Evolutionary conservation across 2,329 filamentous ascomycete species (phyloP).

Genomic region (Trichoderma cornu-damae): DNA sequence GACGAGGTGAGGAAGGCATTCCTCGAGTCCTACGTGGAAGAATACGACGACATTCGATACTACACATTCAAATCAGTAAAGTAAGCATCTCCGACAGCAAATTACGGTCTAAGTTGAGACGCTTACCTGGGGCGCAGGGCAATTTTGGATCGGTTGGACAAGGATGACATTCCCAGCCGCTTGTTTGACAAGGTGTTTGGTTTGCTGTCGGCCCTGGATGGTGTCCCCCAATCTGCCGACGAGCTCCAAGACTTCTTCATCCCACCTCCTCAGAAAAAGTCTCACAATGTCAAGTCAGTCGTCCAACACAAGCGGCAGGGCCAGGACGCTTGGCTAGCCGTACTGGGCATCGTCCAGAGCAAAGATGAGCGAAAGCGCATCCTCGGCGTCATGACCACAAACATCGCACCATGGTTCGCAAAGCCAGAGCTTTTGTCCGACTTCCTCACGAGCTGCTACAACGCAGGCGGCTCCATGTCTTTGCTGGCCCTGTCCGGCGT

Average conservation of each 20-base stretch:
- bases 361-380: slow-evolving; percentile 74
- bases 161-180: slow-evolving; percentile 22
- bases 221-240: slow-evolving; percentile 60
- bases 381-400: slow-evolving; percentile 67
- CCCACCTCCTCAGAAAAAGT: slow-evolving; percentile 59
- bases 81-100: slow-evolving; percentile 45
- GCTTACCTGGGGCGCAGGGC: slow-evolving; percentile 23
- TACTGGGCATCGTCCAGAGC: slow-evolving; percentile 63
- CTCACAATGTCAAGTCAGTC: slow-evolving; percentile 60
- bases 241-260: slow-evolving; percentile 67
- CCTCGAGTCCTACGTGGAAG: slow-evolving; percentile 68
- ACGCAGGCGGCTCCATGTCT: slow-evolving; percentile 79
- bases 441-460: slow-evolving; percentile 91
- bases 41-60: slow-evolving; percentile 79
- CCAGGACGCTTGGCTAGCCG: slow-evolving; percentile 79
- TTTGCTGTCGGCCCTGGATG: slow-evolving; percentile 62
- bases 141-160: slow-evolving; percentile 25
- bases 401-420: slow-evolving; percentile 83
- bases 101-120: background rate
- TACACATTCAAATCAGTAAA: slow-evolving; percentile 71
- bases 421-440: slow-evolving; percentile 89
- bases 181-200: slow-evolving; percentile 55
- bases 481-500: slow-evolving; percentile 86
- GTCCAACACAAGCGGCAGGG: slow-evolving; percentile 71
- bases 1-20: slow-evolving; percentile 66